Percentiles rank a stretch among this genome's conserved stretches.
phyloP scores from a whole-genome alignment of 768 basidiomycete species.

The Leucocoprinus leucothites region DNA sequence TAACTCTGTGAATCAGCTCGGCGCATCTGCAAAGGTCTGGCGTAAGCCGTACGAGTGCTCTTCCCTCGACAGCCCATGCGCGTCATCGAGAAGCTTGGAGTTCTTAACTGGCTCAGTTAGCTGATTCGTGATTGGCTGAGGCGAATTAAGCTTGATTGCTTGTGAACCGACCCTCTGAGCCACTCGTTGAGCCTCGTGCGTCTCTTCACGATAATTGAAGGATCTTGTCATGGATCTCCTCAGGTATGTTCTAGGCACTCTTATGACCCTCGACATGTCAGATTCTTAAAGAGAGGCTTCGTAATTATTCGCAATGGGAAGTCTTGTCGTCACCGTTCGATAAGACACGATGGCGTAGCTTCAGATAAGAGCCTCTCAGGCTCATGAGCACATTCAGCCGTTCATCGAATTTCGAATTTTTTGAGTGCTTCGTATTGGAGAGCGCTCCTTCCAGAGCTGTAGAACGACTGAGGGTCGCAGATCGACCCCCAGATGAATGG shows the following conservation, averaged over 20 bases:
- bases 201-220: neutral
- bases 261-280: neutral
- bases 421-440: no score
- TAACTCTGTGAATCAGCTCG: neutral
- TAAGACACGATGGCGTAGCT: no score
- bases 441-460: no score
- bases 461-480: no score
- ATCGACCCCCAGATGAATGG: no score
- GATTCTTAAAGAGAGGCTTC: neutral
- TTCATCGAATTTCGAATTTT: no score
- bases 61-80: neutral
- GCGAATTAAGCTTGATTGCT: neutral
- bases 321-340: no score
- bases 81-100: neutral
- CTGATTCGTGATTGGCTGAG: neutral
- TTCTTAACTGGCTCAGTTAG: neutral
- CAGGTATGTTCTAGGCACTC: neutral
- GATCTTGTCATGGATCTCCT: neutral
- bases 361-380: no score
- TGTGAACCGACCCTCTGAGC: neutral
- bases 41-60: neutral
- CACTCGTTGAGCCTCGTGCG: neutral
- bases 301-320: no score
- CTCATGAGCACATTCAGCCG: no score
- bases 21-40: neutral